These are phyloP conservation scores for Leishmania tarentolae DNA, from an alignment of 208 protist genomes.

Conservation along the genomic window DNA sequence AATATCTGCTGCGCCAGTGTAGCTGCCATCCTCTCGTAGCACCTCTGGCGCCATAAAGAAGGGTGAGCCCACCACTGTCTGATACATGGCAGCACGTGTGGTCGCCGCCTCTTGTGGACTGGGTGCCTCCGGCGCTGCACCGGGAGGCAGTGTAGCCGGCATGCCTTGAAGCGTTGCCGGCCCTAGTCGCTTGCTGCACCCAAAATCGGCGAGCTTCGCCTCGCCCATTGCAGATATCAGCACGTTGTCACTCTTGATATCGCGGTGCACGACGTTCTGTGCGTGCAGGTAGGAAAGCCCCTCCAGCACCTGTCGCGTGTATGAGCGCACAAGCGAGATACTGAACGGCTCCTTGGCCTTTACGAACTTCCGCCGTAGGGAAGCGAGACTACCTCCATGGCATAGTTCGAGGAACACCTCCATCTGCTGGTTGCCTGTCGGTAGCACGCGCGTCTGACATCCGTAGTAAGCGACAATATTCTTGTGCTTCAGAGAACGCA, in stretches of 20 bases:
- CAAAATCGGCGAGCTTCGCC: conserved; percentile 96
- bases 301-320: conserved; percentile 89
- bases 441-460: conserved; percentile 64
- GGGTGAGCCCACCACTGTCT: conserved; percentile 85
- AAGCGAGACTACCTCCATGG: conserved; percentile 75
- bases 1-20: conserved; percentile 79
- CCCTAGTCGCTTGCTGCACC: conserved; percentile 89
- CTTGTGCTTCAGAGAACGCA: conserved; percentile 79
- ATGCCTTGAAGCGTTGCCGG: conserved; percentile 28
- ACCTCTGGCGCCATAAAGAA: conserved; percentile 93
- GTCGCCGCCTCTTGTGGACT: neutral
- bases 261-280: conserved; percentile 80
- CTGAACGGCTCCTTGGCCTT: conserved; percentile 70
- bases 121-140: neutral
- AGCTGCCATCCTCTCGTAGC: conserved; percentile 59
- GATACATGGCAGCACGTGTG: conserved; percentile 45
- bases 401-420: conserved; percentile 93
- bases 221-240: conserved; percentile 85
- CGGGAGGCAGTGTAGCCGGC: neutral
- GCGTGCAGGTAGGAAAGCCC: conserved; percentile 87
- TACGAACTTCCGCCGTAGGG: conserved; percentile 69
- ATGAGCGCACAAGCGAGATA: conserved; percentile 77
- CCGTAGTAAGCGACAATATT: conserved; percentile 93
- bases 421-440: conserved; percentile 59
- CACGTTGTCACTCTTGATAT: conserved; percentile 94